Evolutionary conservation across 495 filamentous ascomycete genomes (phyloP).

Genomic region (Neurospora sp.): DNA sequence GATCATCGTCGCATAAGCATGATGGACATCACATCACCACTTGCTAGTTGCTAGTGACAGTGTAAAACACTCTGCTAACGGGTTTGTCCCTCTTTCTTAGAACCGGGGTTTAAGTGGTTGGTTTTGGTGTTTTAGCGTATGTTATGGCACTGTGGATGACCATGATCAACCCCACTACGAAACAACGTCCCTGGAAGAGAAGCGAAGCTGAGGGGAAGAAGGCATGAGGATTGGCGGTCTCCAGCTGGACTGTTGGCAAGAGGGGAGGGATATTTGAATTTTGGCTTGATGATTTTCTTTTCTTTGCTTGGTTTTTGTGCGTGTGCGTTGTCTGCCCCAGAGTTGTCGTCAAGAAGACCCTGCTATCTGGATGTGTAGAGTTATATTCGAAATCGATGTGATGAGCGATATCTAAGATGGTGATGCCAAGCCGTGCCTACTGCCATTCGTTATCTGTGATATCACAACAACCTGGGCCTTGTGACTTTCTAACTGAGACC

Average conservation of each 20-base stretch:
- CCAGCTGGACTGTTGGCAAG: not conserved
- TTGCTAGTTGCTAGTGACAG: not conserved
- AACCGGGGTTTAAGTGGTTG: not conserved
- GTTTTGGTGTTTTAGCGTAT: not conserved
- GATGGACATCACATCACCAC: not conserved
- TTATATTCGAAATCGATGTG: not conserved
- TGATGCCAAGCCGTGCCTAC: not conserved
- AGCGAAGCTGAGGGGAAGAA: not conserved
- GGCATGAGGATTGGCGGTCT: not conserved
- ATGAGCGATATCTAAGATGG: not conserved
- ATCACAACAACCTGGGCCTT: not conserved
- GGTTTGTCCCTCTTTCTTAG: not conserved
- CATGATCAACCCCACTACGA: not conserved
- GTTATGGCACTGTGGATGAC: not conserved
- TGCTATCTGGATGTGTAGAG: not conserved
- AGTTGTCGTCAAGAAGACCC: not conserved
- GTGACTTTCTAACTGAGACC: not conserved
- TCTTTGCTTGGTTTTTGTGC: not conserved
- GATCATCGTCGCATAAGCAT: not conserved
- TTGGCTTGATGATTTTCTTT: not conserved
- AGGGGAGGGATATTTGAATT: not conserved
- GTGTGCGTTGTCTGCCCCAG: not conserved
- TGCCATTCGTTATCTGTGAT: not conserved
- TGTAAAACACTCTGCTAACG: not conserved
- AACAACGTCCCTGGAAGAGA: not conserved